Percentiles rank a stretch among this genome's conserved stretches.
Conservation (phyloP, 257 asterid genomes). For the Plantago ovata region DNA sequence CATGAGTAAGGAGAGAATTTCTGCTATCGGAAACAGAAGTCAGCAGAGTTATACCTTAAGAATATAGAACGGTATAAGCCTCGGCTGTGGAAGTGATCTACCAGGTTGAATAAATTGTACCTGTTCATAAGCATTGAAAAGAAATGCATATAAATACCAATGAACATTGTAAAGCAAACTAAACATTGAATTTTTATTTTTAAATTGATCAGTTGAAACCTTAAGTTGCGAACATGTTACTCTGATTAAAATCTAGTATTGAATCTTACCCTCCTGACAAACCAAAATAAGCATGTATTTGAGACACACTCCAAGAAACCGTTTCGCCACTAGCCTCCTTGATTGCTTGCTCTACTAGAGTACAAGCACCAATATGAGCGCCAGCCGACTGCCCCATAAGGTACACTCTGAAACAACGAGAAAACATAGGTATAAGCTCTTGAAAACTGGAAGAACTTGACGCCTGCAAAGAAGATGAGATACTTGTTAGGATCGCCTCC, state of each 20-base stretch:
- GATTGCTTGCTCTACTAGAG: conserved; percentile 84
- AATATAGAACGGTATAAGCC: conserved; percentile 81
- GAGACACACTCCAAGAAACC: conserved; percentile 85
- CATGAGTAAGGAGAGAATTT: not conserved
- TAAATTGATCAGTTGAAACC: not conserved
- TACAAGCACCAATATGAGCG: conserved; percentile 92
- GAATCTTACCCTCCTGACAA: conserved; percentile 89
- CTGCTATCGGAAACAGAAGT: conserved; percentile 4
- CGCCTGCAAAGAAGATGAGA: too few species aligned
- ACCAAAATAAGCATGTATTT: conserved; percentile 83
- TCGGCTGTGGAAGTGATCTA: conserved; percentile 73
- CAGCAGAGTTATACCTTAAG: conserved; percentile 43
- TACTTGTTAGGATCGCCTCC: conserved; percentile 99
- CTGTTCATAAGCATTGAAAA: conserved; percentile 36
- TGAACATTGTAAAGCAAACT: not conserved
- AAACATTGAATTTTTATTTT: not conserved
- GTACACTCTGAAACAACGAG: conserved; percentile 47
- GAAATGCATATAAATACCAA: conserved; percentile 6
- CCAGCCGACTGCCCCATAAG: conserved; percentile 99
- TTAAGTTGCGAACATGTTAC: not conserved
- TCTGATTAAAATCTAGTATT: not conserved
- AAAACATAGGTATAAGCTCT: not conserved
- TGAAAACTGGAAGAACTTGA: not conserved
- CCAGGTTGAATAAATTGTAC: conserved; percentile 67
- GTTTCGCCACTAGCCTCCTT: conserved; percentile 74